phyloP scores from a whole-genome alignment of 2,329 filamentous ascomycete genomes.

The Aspergillus sp. region DNA sequence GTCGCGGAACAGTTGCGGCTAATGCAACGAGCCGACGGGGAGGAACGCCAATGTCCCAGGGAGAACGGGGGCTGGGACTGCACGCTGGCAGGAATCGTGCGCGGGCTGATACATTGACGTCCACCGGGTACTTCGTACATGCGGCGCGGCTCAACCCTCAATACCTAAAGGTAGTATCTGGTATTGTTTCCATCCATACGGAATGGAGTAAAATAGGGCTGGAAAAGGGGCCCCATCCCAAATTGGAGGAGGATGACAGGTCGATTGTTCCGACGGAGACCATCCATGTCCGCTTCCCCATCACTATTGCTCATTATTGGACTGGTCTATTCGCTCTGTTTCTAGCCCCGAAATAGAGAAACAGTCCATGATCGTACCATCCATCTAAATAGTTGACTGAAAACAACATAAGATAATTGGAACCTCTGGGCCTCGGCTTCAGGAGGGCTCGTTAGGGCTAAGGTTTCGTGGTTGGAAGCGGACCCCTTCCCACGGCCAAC shows the following conservation, averaged over 20 bases:
- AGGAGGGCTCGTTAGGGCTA: background rate
- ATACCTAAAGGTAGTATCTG: no score
- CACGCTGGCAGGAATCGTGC: background rate
- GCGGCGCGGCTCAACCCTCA: no score
- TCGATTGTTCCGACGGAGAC: background rate
- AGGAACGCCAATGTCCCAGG: background rate
- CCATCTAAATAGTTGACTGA: background rate
- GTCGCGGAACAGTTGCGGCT: background rate
- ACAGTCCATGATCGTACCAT: no score
- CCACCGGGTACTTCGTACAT: no score
- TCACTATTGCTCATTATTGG: constrained; percentile 2
- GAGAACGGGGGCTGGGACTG: background rate
- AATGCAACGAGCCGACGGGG: constrained; percentile 1
- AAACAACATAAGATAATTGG: background rate
- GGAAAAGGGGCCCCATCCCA: background rate
- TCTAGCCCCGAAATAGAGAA: background rate
- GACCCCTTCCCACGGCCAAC: background rate
- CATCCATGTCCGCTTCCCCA: background rate
- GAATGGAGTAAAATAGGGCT: background rate
- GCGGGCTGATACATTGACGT: no score
- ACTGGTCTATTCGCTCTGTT: background rate
- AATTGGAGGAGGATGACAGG: background rate
- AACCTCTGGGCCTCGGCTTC: background rate
- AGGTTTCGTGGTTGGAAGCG: background rate
- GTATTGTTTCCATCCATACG: background rate